phyloP scores from a whole-genome alignment of 805 yeast species.

The Ogataea methanolica region DNA sequence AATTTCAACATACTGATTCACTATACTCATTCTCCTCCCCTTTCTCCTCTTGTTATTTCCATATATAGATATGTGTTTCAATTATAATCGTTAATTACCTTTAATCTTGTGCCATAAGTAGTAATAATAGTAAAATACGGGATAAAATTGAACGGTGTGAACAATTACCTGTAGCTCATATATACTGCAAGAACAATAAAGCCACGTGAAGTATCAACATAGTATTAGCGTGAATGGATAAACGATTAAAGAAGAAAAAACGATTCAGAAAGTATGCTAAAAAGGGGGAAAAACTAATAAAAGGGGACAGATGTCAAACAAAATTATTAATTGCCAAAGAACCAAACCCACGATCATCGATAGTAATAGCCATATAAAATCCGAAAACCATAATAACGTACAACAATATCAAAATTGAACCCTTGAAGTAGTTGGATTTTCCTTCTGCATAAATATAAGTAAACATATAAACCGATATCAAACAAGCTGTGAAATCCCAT shows the following conservation, averaged over 20 bases:
- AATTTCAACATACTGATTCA: background rate
- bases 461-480: conserved; percentile 82
- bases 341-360: conserved; percentile 24
- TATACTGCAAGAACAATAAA: too few relatives aligned
- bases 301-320: background rate
- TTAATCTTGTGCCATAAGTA: background rate
- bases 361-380: conserved; percentile 59
- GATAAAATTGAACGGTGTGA: too few relatives aligned
- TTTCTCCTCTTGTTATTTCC: background rate
- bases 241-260: background rate
- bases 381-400: conserved; percentile 76
- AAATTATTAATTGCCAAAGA: background rate
- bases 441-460: conserved; percentile 96
- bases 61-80: too few relatives aligned
- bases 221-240: too few relatives aligned
- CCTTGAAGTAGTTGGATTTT: conserved; percentile 92
- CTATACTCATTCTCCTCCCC: background rate
- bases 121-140: background rate
- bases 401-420: conserved; percentile 76
- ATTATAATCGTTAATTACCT: too few relatives aligned
- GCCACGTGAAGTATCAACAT: too few relatives aligned
- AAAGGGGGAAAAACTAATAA: background rate
- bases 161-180: too few relatives aligned
- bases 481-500: conserved; percentile 88
- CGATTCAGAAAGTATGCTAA: background rate